Base-by-base conservation (phyloP, 192 early-diverging fungal genomes). In the Martensiomyces pterosporus region DNA sequence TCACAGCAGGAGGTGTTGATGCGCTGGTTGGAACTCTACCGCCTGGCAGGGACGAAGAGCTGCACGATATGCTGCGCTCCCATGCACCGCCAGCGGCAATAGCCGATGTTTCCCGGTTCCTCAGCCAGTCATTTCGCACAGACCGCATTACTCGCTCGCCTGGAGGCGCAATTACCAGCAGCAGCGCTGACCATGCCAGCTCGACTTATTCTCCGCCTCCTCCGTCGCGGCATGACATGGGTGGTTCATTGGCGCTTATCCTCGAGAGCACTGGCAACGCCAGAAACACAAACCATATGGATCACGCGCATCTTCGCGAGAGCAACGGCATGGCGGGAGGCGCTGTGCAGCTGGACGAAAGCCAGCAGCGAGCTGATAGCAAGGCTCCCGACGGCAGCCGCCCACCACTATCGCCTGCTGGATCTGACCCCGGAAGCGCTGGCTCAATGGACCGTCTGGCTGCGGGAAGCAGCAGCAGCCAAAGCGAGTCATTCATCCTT, bases 401-500 rank as follows among this genome's bases (percentile, higher is more conserved):
- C n/a, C n/a, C n/a, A n/a, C n/a, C n/a, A n/a, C n/a, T n/a, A n/a
- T n/a, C n/a, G n/a, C n/a, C n/a, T n/a, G n/a, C n/a, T n/a, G n/a
- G n/a, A n/a, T n/a, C n/a, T n/a, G n/a, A n/a, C n/a, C n/a, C n/a
- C n/a, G n/a, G n/a, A n/a, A n/a, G n/a, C n/a, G n/a, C n/a, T n/a
- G n/a, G n/a, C n/a, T n/a, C n/a, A n/a, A n/a, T n/a, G n/a, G n/a
- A n/a, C n/a, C n/a, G n/a, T n/a, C n/a, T n/a, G n/a, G n/a, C n/a
- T n/a, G n/a, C n/a, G n/a, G n/a, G n/a, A n/a, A n/a, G n/a, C n/a
- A 32, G 6, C 4, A 43, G 50, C 36, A 73, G 62, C 46, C 69
- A 65, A 39, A 26, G 54, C 40, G 69, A 73, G 26, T 73, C 69
- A 25, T 73, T 73, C 34, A 65, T 73, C 18, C 8, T 73, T 13